Base-by-base conservation (phyloP, 1,284 basidiomycete species). In the Ceratobasidium sp. region DNA sequence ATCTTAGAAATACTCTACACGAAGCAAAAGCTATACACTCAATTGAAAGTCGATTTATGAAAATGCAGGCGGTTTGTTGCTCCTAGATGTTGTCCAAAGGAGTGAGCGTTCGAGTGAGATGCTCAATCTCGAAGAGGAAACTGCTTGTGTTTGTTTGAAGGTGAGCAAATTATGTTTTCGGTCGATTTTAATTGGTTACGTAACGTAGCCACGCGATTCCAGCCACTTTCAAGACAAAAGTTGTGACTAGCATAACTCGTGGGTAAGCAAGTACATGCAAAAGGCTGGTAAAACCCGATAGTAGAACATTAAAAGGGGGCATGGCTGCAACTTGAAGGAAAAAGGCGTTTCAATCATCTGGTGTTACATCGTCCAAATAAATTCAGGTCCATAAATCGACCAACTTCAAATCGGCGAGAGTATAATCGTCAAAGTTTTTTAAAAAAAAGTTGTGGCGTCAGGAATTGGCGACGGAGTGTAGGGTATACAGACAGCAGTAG, bases 311-410 rank as follows among this genome's bases (percentile, higher is more conserved):
- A 64, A 73, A 64, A 17, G n/a, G n/a, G 57, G 38, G 15, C 23
- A 62, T 28, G 61, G 38, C 12, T 33, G n/a, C n/a, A n/a, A n/a
- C 26, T 62, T 42, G 13, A 38, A 52, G 42, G 44, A 20, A 44
- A n/a, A n/a, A n/a, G n/a, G n/a, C 50, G 61, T 54, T 75, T 75
- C 71, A 75, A 33, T 73, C 61, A 62, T 62, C 70, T 75, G 71
- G 65, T 75, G 48, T n/a, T 75, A 75, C 71, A 75, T 75, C 57
- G 71, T 75, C 71, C 71, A 65, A 48, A 75, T 75, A 75, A 75
- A 62, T 75, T 75, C 71, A 75, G n/a, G 71, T 75, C 71, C 71
- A 75, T 75, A 75, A 75, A 65, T 75, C 71, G 65, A 65, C 26
- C 50, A 46, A 65, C 50, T 64, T 64, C 71, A 75, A 20, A 10